Base-by-base conservation (phyloP, 2,329 filamentous ascomycete species). In the Plectosphaerella cucumerina region DNA sequence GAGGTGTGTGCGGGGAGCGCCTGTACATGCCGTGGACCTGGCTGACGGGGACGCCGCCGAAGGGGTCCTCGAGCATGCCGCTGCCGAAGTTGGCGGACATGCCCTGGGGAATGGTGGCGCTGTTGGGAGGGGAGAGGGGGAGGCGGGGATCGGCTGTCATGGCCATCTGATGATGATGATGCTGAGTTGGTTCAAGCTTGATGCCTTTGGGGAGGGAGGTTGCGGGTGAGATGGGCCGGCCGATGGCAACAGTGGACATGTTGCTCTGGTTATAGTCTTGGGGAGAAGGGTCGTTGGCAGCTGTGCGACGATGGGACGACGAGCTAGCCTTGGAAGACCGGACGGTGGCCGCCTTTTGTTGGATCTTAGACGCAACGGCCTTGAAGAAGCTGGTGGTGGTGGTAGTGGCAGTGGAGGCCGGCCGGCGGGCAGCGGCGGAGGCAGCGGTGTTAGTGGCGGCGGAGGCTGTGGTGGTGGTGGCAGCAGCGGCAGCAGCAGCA, bases 341-440 rank as follows among this genome's bases (percentile, higher is more conserved):
- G 48, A 70, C 56, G 37, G 62, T 66, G 18, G 65, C 65, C 21
- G 70, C 69, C 56, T 71, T 72, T 48, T 67, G 65, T 48, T 67
- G 65, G 44, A 72, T 62, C 4, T 70, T 72, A 33, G 71, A 72
- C 11, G 70, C 68, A 35, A 73, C 62, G 8, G 70, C 69, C 47
- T 72, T 67, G 54, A 73, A 66, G 49, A 73, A 67, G 54, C 65
- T 53, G 17, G 50, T 56, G 31, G 53, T 56, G 21, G 61, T 64
- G 18, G 53, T 65, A 11, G 21, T 48, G 22, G 39, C 48, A 35
- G 31, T 47, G 35, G 34, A 42, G 45, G 50, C 51, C 39, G 39
- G 39, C 39, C 39, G 39, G 18, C 53, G 65, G 14, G 21, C 43
- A 18, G 39, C 17, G n/a, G 17, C 18, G 18, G 53, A 65, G 14